Evolutionary conservation across 2,329 filamentous ascomycete species (phyloP), one percentile per base, ranked within the genome.

Genomic region (Ustulina deusta): DNA sequence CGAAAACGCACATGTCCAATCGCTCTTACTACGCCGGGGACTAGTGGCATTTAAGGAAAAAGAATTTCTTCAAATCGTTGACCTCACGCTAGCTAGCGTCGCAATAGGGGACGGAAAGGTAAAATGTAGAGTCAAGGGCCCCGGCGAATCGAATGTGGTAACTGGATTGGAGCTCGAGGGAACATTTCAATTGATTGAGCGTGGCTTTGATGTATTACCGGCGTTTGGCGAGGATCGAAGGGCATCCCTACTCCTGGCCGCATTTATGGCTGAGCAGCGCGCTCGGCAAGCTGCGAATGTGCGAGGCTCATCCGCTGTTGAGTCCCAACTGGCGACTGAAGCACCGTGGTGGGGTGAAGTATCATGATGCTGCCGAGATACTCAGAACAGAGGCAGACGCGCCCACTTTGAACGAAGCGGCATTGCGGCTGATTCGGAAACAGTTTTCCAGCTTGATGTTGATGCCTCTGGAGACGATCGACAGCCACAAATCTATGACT

Each of bases 391-490:
- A 36, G 34, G 34, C 11, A 11, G 34, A 36, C 34, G 11, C 34
- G 11, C 34, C 34, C 34, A 11, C 34, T 6, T 36, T 36, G 34
- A 36, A 36, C 6, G 34, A 36, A 36, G 6, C 11, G 11, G 34
- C 34, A 36, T 36, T 36, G 34, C 6, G 34, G 34, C 11, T 36
- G 34, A 36, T 36, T 36, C 34, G 34, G 11, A 36, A 36, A 36
- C 34, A 36, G 34, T 36, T 36, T 36, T 11, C 34, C n/a, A 40
- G 13, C 38, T 40, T 40, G 38, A 40, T 40, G 7, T 51, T 75
- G 9, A 65, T 77, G 22, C 72, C 70, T 10, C 22, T 66, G 0
- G 78, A 78, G 3, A 56, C 76, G 32, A 66, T 79, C 3, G 13
- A 40, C 13, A 40, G 38, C 17, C 38, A 10, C 13, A 40, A 9